A percentile compares a stretch with the other conserved stretches of the same genome.
These are phyloP conservation scores for Sporothrix curviconia DNA, from an alignment of 2,329 filamentous ascomycete species.

Conservation along the genomic window DNA sequence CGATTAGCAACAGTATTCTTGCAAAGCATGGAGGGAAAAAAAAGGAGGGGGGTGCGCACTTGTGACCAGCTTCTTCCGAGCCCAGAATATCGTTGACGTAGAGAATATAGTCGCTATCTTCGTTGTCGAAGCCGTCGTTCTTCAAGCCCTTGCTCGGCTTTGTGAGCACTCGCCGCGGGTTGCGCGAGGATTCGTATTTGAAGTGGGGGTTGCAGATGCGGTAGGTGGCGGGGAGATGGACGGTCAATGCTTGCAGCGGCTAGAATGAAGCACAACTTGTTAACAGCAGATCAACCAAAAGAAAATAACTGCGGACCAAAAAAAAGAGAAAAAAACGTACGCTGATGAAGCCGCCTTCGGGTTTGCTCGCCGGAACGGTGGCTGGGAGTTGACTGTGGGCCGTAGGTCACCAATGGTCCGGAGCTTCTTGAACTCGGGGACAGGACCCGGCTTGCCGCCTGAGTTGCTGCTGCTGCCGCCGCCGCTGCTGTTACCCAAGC, in stretches of 20 bases:
- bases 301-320: conserved; percentile 3
- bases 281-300: conserved; percentile 11
- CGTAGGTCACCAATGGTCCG: conserved; percentile 66
- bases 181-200: conserved; percentile 97
- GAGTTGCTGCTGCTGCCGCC: conserved; percentile 9
- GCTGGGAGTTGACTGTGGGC: conserved; percentile 79
- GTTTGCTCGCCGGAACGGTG: conserved; percentile 89
- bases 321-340: conserved; percentile 44
- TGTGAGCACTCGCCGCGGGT: conserved; percentile 88
- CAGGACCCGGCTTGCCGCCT: conserved; percentile 45
- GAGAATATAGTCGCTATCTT: conserved; percentile 97
- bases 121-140: conserved; percentile 98
- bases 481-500: conserved; percentile 13
- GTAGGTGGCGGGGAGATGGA: conserved; percentile 89
- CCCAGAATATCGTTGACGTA: conserved; percentile 98
- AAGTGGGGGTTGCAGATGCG: conserved; percentile 96
- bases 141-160: conserved; percentile 98
- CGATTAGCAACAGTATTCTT: conserved; percentile 4
- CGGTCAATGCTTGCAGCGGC: conserved; percentile 92
- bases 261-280: conserved; percentile 29
- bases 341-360: conserved; percentile 96
- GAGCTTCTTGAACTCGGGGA: conserved; percentile 83
- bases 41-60: conserved; percentile 48
- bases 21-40: too few relatives aligned
- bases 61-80: conserved; percentile 96